Conservation (phyloP, 1,139 yeast genomes). For the Pichia sp. region DNA sequence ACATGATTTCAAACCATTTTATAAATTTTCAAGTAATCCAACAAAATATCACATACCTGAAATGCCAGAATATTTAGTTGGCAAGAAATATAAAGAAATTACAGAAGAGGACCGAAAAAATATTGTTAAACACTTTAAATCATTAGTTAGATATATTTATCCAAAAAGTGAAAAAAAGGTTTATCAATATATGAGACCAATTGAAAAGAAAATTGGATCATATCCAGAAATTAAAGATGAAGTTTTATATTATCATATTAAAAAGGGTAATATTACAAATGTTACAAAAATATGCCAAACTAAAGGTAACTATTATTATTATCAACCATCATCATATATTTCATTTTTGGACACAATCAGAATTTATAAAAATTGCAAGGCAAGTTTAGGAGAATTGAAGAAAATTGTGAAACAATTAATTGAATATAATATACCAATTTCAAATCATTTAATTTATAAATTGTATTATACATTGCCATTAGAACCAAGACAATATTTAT, state of each 20-base stretch:
- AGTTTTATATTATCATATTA: constrained; percentile 1
- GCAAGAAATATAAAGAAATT: not conserved
- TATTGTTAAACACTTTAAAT: not conserved
- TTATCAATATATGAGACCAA: not conserved
- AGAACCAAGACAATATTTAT: not conserved
- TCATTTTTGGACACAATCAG: not conserved
- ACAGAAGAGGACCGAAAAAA: not conserved
- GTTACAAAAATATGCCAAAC: not conserved
- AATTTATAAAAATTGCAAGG: constrained; percentile 6
- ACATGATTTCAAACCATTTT: not conserved
- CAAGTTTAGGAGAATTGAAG: not conserved
- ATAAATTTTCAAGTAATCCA: constrained; percentile 3
- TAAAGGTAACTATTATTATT: not conserved
- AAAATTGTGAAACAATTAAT: not conserved
- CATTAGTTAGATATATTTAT: constrained; percentile 5
- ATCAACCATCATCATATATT: not conserved
- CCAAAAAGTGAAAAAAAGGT: constrained; percentile 2
- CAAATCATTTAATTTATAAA: constrained; percentile 6
- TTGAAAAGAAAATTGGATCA: constrained; percentile 1
- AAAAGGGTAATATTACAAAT: constrained; percentile 1
- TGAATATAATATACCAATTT: constrained; percentile 2
- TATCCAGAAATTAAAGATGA: constrained; percentile 4
- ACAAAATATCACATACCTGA: constrained; percentile 5
- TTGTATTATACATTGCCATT: constrained; percentile 7
- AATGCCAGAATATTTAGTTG: not conserved